Conservation (phyloP, 1,284 basidiomycete species). For the Fomitopsis palustris region DNA sequence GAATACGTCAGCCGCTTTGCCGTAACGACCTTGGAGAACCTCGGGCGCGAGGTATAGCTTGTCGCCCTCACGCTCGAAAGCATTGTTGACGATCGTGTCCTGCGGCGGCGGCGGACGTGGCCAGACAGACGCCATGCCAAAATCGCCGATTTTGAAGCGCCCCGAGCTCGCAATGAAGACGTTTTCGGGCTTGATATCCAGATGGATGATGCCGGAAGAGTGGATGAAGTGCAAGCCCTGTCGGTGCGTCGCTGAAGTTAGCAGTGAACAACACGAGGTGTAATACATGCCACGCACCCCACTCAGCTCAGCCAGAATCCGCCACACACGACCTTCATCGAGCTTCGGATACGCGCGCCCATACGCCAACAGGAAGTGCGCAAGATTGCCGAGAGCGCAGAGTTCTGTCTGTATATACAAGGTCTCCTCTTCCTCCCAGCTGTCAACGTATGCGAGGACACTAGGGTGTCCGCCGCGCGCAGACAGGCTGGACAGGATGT, state of each 20-base stretch:
- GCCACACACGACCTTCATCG: slow-evolving; percentile 96
- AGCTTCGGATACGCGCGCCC: slow-evolving; percentile 81
- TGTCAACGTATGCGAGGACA: slow-evolving; percentile 89
- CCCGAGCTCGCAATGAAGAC: slow-evolving; percentile 90
- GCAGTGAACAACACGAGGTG: neutral
- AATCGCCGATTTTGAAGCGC: slow-evolving; percentile 96
- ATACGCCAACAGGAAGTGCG: slow-evolving; percentile 91
- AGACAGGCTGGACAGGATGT: slow-evolving; percentile 81
- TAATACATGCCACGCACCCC: slow-evolving; percentile 55
- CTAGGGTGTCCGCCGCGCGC: slow-evolving; percentile 52
- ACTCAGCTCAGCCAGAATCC: slow-evolving; percentile 89
- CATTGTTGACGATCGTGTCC: slow-evolving; percentile 35
- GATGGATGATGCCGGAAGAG: slow-evolving; percentile 84
- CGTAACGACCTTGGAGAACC: slow-evolving; percentile 88
- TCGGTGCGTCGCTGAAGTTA: slow-evolving; percentile 1
- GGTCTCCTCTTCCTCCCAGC: slow-evolving; percentile 93
- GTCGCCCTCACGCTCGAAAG: slow-evolving; percentile 94
- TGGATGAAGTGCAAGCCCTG: slow-evolving; percentile 92
- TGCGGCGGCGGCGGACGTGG: slow-evolving; percentile 49
- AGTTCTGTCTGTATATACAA: slow-evolving; percentile 95
- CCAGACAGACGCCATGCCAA: slow-evolving; percentile 94
- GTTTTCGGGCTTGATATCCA: slow-evolving; percentile 98
- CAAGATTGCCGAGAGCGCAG: slow-evolving; percentile 90
- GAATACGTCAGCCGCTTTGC: slow-evolving; percentile 95
- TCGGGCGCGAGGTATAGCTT: slow-evolving; percentile 98